Base-by-base conservation (phyloP, 495 filamentous ascomycete genomes). In the Neurospora tetraspora region DNA sequence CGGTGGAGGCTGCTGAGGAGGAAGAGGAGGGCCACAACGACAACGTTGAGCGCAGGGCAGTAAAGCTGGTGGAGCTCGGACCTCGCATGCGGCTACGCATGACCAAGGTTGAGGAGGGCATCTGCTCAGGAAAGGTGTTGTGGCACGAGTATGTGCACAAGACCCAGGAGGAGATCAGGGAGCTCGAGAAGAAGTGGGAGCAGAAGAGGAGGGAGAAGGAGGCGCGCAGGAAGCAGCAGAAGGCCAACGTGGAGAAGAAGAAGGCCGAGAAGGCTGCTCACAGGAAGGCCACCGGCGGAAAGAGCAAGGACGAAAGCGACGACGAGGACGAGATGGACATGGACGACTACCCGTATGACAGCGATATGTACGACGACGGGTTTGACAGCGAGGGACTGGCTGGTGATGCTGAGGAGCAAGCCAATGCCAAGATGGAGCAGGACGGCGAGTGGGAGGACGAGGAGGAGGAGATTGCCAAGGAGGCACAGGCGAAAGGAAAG, bases 111-210 rank as follows among this genome's bases (percentile, higher is more conserved):
- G 96, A 99, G 79, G 96, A 98, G 74, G 96, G 94, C 18, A 80
- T 98, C 14, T 98, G 94, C 77, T 87, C 89, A 39, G 96, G 96
- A 45, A 94, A 93, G 82, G 87, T 97, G 40, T 92, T 99, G 91
- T 98, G 96, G 96, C 96, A 99, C 82, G 94, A 97, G 77, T 96
- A 91, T 77, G 87, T 97, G 71, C 86, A 87, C 76, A 99, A 98
- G 85, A 89, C 90, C 2, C 89, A 88, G 75, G 84, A 88, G 43
- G 96, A 98, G 78, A 82, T 93, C 59, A 88, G 88, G 78, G 86
- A 89, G 70, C 80, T 97, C 76, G 93, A 98, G 76, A 84, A 89
- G 83, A 87, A 87, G 76, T 97, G 96, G 93, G 91, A 93, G 71
- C 78, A 88, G 77, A 88, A 89, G 78, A 88, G 88, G 74, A 89